phyloP scores from a whole-genome alignment of 2,329 filamentous ascomycete species.

The Aspergillus transmontanensis region DNA sequence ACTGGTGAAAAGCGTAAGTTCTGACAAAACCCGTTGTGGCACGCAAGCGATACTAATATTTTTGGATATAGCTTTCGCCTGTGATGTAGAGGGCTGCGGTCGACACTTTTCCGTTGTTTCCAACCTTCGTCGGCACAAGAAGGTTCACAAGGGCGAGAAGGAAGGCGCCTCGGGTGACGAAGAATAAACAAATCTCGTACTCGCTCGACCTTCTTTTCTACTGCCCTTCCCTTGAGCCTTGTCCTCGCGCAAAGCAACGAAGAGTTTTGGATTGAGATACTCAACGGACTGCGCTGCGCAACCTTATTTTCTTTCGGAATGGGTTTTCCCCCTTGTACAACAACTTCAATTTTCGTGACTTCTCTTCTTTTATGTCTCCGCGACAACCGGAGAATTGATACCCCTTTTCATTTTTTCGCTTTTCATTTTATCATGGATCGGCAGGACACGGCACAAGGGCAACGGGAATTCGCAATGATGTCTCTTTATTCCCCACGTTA shows the following conservation, averaged over 20 bases:
- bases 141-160: slow-evolving; percentile 79
- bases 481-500: slow-evolving; percentile 31
- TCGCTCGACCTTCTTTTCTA: slow-evolving; percentile 7
- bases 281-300: slow-evolving; percentile 12
- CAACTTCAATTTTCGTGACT: slow-evolving; percentile 28
- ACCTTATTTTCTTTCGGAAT: slow-evolving; percentile 20
- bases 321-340: slow-evolving; percentile 35
- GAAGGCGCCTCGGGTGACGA: slow-evolving; percentile 44
- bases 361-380: slow-evolving; percentile 26
- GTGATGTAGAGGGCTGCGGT: slow-evolving; percentile 91
- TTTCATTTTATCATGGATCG: slow-evolving; percentile 22
- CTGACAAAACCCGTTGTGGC: not conserved
- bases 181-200: slow-evolving; percentile 30
- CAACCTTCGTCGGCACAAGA: slow-evolving; percentile 89
- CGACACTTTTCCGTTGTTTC: slow-evolving; percentile 97
- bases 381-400: slow-evolving; percentile 30
- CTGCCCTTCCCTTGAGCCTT: slow-evolving; percentile 18
- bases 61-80: slow-evolving; percentile 73
- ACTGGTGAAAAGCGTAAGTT: slow-evolving; percentile 96
- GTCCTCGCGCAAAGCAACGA: slow-evolving; percentile 7
- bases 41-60: slow-evolving; percentile 22
- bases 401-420: slow-evolving; percentile 21
- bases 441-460: slow-evolving; percentile 24
- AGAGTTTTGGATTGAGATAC: slow-evolving; percentile 13
- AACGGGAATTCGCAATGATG: slow-evolving; percentile 23